Percentiles rank a stretch among this genome's conserved stretches.
These are phyloP conservation scores for Ceraceosorus bombacis DNA, from an alignment of 1,284 basidiomycete species.

Conservation along the genomic window DNA sequence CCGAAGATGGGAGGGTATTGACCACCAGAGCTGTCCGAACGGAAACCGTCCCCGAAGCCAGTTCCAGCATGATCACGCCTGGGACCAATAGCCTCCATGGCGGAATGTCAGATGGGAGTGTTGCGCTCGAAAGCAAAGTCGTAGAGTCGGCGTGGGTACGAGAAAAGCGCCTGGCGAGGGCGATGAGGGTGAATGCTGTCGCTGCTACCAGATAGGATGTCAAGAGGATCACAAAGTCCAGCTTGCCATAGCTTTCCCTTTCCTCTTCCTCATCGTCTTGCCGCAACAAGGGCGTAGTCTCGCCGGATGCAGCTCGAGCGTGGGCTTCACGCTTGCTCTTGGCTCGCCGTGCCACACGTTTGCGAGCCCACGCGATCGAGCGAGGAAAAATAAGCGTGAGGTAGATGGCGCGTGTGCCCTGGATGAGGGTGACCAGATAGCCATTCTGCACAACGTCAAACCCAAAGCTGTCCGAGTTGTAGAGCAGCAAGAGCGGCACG, in stretches of 20 bases:
- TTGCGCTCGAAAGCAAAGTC: too few relatives aligned
- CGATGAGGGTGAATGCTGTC: constrained; percentile 1
- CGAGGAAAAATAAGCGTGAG: constrained; percentile 38
- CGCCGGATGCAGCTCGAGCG: not conserved
- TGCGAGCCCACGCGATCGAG: constrained; percentile 19
- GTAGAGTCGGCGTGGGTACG: too few relatives aligned
- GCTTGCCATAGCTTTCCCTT: constrained; percentile 24
- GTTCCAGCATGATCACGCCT: constrained; percentile 26
- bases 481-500: constrained; percentile 36
- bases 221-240: constrained; percentile 30
- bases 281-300: not conserved
- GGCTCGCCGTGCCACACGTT: constrained; percentile 1
- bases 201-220: constrained; percentile 8
- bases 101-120: not conserved
- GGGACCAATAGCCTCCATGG: constrained; percentile 29
- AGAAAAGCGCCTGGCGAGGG: not conserved
- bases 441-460: constrained; percentile 40
- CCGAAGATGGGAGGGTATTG: constrained; percentile 22
- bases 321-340: constrained; percentile 6
- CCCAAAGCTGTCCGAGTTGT: constrained; percentile 36
- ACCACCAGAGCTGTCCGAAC: constrained; percentile 34
- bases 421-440: constrained; percentile 32
- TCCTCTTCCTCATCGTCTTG: constrained; percentile 1
- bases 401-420: constrained; percentile 31
- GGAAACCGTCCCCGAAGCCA: constrained; percentile 30